A percentile compares a stretch with the other conserved stretches of the same genome.
Conservation (phyloP, 306 rosid species). For the Glycine latifolia region DNA sequence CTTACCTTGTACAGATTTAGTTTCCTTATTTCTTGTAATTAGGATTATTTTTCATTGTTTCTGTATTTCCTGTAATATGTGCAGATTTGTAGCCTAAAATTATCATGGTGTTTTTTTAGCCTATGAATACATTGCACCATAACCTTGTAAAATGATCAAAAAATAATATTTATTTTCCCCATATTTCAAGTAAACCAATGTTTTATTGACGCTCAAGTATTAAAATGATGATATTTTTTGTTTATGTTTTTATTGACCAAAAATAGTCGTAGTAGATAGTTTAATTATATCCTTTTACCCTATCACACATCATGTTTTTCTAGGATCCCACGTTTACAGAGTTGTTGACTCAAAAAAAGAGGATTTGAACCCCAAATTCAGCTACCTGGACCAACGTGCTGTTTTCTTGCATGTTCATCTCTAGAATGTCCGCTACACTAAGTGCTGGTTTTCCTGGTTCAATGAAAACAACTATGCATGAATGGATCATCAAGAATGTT, state of each 20-base stretch:
- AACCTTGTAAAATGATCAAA: not conserved
- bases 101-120: not conserved
- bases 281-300: not conserved
- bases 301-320: not conserved
- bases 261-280: not conserved
- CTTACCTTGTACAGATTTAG: too few species aligned
- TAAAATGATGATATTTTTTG: not conserved
- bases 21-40: too few species aligned
- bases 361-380: conserved; percentile 19
- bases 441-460: conserved; percentile 86
- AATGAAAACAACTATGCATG: conserved; percentile 33
- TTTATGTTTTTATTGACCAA: not conserved
- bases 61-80: too few species aligned
- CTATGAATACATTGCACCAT: not conserved
- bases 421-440: conserved; percentile 75
- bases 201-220: not conserved
- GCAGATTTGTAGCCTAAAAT: too few species aligned
- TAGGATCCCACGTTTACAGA: conserved; percentile 6
- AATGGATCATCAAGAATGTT: conserved; percentile 19
- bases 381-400: conserved; percentile 85
- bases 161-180: not conserved
- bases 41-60: not conserved
- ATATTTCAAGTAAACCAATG: not conserved
- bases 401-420: conserved; percentile 64
- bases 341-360: not conserved